A percentile compares a stretch with the other conserved stretches of the same genome.
phyloP scores from a whole-genome alignment of 495 filamentous ascomycete genomes.

The Penicillium cataractarum region DNA sequence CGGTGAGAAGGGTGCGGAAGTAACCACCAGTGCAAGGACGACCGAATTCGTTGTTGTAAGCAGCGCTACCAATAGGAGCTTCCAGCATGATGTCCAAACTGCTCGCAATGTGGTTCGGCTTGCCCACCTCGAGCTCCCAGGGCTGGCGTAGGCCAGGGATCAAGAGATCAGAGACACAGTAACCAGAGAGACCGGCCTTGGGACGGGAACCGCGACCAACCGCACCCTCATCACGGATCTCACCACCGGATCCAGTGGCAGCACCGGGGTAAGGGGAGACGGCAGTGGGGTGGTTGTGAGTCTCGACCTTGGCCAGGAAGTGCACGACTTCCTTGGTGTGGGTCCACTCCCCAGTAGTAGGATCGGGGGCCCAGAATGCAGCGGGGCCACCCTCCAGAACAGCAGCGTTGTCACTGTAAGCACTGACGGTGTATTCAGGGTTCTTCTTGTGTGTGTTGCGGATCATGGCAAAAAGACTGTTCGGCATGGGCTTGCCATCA shows the following conservation, averaged over 20 bases:
- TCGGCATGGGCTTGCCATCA: slow-evolving; percentile 76
- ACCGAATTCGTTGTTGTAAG: slow-evolving; percentile 98
- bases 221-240: slow-evolving; percentile 92
- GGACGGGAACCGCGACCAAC: slow-evolving; percentile 91
- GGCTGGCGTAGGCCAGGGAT: slow-evolving; percentile 80
- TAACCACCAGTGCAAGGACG: slow-evolving; percentile 87
- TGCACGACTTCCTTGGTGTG: slow-evolving; percentile 86
- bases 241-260: slow-evolving; percentile 92
- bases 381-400: slow-evolving; percentile 78
- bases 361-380: slow-evolving; percentile 82
- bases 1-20: slow-evolving; percentile 82
- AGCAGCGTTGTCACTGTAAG: slow-evolving; percentile 96
- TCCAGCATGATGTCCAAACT: slow-evolving; percentile 96
- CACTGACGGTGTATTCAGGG: slow-evolving; percentile 81
- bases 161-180: slow-evolving; percentile 89
- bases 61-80: slow-evolving; percentile 89
- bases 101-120: slow-evolving; percentile 88
- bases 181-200: slow-evolving; percentile 90
- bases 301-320: slow-evolving; percentile 93
- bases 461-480: slow-evolving; percentile 92
- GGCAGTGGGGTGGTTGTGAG: slow-evolving; percentile 96
- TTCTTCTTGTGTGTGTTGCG: slow-evolving; percentile 83
- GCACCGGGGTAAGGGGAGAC: slow-evolving; percentile 84
- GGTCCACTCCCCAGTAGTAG: slow-evolving; percentile 83
- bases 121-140: slow-evolving; percentile 92